These are phyloP conservation scores for Phytophthora constricta DNA, from an alignment of 352 stramenopile species.

Conservation along the genomic window DNA sequence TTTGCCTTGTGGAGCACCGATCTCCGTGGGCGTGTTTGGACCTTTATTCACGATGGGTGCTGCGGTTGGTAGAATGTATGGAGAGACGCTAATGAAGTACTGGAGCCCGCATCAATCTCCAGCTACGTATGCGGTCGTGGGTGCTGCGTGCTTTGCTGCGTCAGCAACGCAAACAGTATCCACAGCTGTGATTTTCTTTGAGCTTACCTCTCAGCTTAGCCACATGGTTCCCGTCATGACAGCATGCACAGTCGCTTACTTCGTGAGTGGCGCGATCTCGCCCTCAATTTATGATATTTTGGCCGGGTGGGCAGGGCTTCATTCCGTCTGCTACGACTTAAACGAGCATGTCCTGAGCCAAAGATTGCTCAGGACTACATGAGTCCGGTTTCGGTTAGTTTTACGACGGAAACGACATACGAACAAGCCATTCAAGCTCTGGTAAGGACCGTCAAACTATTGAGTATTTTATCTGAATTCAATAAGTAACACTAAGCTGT, in stretches of 20 bases:
- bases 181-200: constrained; percentile 89
- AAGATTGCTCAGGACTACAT: constrained; percentile 78
- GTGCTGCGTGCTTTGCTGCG: constrained; percentile 90
- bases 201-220: constrained; percentile 84
- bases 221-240: constrained; percentile 90
- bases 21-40: constrained; percentile 87
- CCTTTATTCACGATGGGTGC: constrained; percentile 86
- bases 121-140: constrained; percentile 91
- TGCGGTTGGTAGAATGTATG: constrained; percentile 75
- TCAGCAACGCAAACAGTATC: constrained; percentile 93
- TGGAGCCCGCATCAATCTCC: constrained; percentile 80
- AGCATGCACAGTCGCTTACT: constrained; percentile 84
- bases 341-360: constrained; percentile 81
- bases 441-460: constrained; percentile 37
- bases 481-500: constrained; percentile 12
- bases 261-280: constrained; percentile 77
- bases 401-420: constrained; percentile 82
- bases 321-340: constrained; percentile 86
- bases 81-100: constrained; percentile 83
- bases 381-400: constrained; percentile 57
- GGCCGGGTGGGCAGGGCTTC: constrained; percentile 75
- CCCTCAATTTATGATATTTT: constrained; percentile 90
- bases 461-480: background rate
- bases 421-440: constrained; percentile 70
- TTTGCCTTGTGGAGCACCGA: constrained; percentile 71